phyloP scores from a whole-genome alignment of 2,329 filamentous ascomycete species.

The Phialophora macrospora region DNA sequence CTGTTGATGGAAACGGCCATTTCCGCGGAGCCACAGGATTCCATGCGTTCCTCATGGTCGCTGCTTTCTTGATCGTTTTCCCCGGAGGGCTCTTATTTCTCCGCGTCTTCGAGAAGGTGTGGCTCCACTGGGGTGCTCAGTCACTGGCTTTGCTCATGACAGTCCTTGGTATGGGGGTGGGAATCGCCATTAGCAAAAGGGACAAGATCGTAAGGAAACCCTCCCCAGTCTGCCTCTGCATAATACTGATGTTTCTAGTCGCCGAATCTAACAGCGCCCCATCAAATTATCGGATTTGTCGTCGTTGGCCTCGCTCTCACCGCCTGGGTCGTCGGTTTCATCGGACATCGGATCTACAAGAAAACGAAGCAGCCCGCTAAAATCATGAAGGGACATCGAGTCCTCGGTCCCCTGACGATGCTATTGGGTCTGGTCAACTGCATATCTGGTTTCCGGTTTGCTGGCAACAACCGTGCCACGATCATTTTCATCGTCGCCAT shows the following conservation, averaged over 20 bases:
- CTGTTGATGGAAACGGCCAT: constrained; percentile 5
- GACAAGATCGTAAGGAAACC: constrained; percentile 61
- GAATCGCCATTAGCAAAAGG: constrained; percentile 58
- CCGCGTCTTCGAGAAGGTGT: constrained; percentile 56
- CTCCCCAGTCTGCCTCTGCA: background rate
- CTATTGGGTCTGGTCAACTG: constrained; percentile 61
- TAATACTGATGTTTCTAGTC: constrained; percentile 41
- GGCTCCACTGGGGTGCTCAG: constrained; percentile 63
- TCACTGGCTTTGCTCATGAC: constrained; percentile 55
- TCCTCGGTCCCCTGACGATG: constrained; percentile 62
- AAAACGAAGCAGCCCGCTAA: constrained; percentile 57
- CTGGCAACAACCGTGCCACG: constrained; percentile 53
- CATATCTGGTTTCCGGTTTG: constrained; percentile 65
- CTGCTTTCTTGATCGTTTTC: constrained; percentile 61
- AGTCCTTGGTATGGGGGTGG: constrained; percentile 58
- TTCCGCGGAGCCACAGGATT: constrained; percentile 34
- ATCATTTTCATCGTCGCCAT: constrained; percentile 57
- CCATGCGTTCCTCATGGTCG: constrained; percentile 58
- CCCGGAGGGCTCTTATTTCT: constrained; percentile 62
- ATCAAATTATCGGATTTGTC: constrained; percentile 65
- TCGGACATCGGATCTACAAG: constrained; percentile 62
- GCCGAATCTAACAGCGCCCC: constrained; percentile 59
- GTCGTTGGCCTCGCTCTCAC: constrained; percentile 58
- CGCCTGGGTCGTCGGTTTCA: constrained; percentile 60
- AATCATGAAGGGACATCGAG: constrained; percentile 59